phyloP scores from a whole-genome alignment of 345 rosid species.

The Corchorus olitorius region DNA sequence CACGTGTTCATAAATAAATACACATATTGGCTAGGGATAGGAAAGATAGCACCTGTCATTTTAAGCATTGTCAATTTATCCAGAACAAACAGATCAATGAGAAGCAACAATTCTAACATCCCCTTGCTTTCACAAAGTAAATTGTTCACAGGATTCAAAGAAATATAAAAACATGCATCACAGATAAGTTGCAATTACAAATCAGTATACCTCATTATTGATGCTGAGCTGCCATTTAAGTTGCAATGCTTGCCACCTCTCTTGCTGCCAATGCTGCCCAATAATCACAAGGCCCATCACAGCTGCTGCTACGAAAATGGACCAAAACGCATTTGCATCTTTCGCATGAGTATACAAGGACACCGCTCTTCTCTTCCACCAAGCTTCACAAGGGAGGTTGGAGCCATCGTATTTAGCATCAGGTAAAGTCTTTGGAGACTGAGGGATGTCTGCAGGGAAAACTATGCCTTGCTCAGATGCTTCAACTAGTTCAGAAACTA shows the following conservation, averaged over 20 bases:
- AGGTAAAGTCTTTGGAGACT: conserved; percentile 34
- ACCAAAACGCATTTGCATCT: conserved; percentile 92
- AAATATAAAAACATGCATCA: background rate
- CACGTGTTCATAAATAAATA: background rate
- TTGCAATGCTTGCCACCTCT: conserved; percentile 88
- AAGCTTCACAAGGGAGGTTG: conserved; percentile 73
- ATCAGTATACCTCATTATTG: conserved; percentile 60
- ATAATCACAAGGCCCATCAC: conserved; percentile 91
- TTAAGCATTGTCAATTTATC: no score
- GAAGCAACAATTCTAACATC: no score
- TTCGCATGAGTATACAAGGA: conserved; percentile 71
- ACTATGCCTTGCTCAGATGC: conserved; percentile 33
- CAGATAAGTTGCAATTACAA: background rate
- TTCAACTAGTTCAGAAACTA: conserved; percentile 41
- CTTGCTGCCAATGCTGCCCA: conserved; percentile 97
- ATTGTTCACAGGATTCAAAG: background rate
- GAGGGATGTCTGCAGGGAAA: conserved; percentile 40
- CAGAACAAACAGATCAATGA: no score
- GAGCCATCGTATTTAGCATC: conserved; percentile 46
- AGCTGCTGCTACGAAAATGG: conserved; percentile 89
- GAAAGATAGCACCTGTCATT: background rate
- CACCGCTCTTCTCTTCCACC: conserved; percentile 95
- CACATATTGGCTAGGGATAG: background rate
- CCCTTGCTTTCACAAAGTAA: background rate
- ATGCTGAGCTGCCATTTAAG: conserved; percentile 74